phyloP scores from a whole-genome alignment of 106 monocot species.

The Acorus calamus region DNA sequence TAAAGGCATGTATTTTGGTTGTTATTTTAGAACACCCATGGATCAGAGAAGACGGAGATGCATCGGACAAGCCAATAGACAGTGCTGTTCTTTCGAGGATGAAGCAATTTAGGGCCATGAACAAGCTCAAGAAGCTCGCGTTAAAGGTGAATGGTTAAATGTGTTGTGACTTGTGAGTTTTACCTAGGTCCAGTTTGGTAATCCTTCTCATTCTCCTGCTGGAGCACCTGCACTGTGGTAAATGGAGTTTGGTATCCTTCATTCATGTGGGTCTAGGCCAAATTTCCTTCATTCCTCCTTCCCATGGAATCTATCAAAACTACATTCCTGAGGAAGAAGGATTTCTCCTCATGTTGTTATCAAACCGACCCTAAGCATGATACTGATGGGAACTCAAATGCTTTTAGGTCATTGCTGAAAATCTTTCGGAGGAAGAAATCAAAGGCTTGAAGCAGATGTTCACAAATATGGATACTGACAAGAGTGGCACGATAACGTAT shows the following conservation, averaged over 20 bases:
- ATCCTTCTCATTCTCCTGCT: too few species aligned
- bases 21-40: slow-evolving; percentile 64
- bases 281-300: too few species aligned
- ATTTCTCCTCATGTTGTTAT: too few species aligned
- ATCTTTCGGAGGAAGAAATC: slow-evolving; percentile 48
- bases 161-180: background rate
- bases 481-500: slow-evolving; percentile 45
- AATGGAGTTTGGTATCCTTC: too few species aligned
- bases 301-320: too few species aligned
- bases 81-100: slow-evolving; percentile 80
- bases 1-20: background rate
- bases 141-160: slow-evolving; percentile 35
- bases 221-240: too few species aligned
- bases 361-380: too few species aligned
- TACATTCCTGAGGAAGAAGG: too few species aligned
- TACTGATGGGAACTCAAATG: background rate
- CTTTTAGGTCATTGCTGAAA: slow-evolving; percentile 52
- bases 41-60: slow-evolving; percentile 53
- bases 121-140: slow-evolving; percentile 86
- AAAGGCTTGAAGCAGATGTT: slow-evolving; percentile 55
- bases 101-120: slow-evolving; percentile 92
- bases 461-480: slow-evolving; percentile 40
- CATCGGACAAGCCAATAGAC: slow-evolving; percentile 78
- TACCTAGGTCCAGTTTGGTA: too few species aligned
- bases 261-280: too few species aligned